These are phyloP conservation scores for Rhizophlyctis rosea DNA, from an alignment of 192 early-diverging fungal species.

Conservation along the genomic window DNA sequence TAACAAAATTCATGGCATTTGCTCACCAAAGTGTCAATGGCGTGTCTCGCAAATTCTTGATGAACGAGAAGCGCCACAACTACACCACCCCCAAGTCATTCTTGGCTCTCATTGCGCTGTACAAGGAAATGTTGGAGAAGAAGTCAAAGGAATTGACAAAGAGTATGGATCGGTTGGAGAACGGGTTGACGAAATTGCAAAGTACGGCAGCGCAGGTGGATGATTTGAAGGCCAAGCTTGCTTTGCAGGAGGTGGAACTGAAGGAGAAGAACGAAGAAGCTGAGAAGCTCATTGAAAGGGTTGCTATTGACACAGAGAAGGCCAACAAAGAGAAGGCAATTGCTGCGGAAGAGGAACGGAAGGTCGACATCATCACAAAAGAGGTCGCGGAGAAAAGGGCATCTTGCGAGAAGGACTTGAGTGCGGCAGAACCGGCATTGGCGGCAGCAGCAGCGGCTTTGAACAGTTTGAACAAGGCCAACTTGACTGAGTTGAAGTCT, in stretches of 20 bases:
- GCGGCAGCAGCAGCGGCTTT: slow-evolving; percentile 57
- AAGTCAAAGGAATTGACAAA: slow-evolving; percentile 55
- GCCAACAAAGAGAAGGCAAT: slow-evolving; percentile 67
- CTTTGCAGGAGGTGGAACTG: slow-evolving; percentile 63
- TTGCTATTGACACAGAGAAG: slow-evolving; percentile 62
- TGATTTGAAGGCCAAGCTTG: slow-evolving; percentile 62
- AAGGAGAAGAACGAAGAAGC: slow-evolving; percentile 67
- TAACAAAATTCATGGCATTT: slow-evolving; percentile 63
- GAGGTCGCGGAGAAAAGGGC: slow-evolving; percentile 59
- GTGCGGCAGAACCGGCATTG: slow-evolving; percentile 61
- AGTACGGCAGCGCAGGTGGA: slow-evolving; percentile 62
- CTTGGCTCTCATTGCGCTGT: slow-evolving; percentile 55
- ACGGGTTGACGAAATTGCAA: slow-evolving; percentile 63
- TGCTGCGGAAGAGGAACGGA: slow-evolving; percentile 62
- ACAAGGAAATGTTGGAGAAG: slow-evolving; percentile 65
- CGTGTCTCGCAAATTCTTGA: slow-evolving; percentile 56
- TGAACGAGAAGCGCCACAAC: slow-evolving; percentile 66
- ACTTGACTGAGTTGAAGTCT: slow-evolving; percentile 67
- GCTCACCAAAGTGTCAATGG: slow-evolving; percentile 59
- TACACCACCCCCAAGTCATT: slow-evolving; percentile 69
- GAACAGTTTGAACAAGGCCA: slow-evolving; percentile 65
- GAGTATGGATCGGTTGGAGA: slow-evolving; percentile 66
- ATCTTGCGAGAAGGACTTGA: slow-evolving; percentile 54
- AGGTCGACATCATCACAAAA: slow-evolving; percentile 59
- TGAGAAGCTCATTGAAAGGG: slow-evolving; percentile 55